A percentile compares a stretch with the other conserved stretches of the same genome.
These are phyloP conservation scores for Scutellaria barbata DNA, from an alignment of 257 asterid species.

Conservation along the genomic window DNA sequence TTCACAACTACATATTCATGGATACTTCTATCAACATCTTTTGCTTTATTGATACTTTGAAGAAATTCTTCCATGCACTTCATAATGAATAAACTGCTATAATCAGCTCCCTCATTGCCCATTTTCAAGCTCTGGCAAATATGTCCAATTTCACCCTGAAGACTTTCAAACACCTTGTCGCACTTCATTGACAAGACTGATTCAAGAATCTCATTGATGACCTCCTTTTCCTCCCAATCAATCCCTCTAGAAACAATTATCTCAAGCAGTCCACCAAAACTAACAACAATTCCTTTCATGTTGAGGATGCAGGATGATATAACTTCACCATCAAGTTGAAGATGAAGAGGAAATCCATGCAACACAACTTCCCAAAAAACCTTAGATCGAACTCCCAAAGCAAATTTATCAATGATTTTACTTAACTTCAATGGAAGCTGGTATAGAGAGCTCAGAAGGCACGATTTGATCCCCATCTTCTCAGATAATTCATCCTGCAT, in stretches of 20 bases:
- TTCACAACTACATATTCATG: constrained; percentile 64
- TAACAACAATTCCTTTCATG: constrained; percentile 58
- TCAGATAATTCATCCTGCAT: constrained; percentile 62
- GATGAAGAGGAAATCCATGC: constrained; percentile 86
- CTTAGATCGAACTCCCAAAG: constrained; percentile 64
- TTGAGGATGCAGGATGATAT: constrained; percentile 80
- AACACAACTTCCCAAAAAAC: constrained; percentile 72
- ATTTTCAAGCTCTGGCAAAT: constrained; percentile 63
- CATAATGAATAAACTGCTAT: constrained; percentile 62
- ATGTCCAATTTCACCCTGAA: constrained; percentile 67
- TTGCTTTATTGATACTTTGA: constrained; percentile 45
- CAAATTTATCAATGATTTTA: constrained; percentile 57
- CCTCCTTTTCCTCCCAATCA: constrained; percentile 54
- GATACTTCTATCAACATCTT: constrained; percentile 60
- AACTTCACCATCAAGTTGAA: constrained; percentile 57
- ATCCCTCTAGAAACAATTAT: constrained; percentile 53
- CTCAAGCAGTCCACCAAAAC: constrained; percentile 69
- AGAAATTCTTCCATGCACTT: constrained; percentile 84
- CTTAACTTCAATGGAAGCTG: constrained; percentile 60
- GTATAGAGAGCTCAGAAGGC: constrained; percentile 59
- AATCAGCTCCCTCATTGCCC: constrained; percentile 69
- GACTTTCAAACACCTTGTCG: constrained; percentile 75
- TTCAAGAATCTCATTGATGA: constrained; percentile 63
- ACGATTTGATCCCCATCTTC: constrained; percentile 56
- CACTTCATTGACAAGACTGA: constrained; percentile 71